phyloP scores from a whole-genome alignment of 2,329 filamentous ascomycete genomes.

The Lecanoromycetidae sp. region DNA sequence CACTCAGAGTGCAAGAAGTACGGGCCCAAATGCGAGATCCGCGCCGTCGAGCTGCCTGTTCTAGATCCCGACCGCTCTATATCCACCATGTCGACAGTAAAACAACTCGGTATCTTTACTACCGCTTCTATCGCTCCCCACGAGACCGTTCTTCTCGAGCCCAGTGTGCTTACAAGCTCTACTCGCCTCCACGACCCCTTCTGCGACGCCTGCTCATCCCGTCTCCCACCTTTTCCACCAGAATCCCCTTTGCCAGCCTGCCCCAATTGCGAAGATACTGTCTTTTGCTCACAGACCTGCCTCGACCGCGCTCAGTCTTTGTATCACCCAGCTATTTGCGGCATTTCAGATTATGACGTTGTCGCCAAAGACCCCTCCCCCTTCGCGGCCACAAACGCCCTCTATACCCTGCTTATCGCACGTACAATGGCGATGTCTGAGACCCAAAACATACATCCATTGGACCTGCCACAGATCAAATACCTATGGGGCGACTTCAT shows the following conservation, averaged over 20 bases:
- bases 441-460: slow-evolving; percentile 45
- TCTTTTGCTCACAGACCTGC: slow-evolving; percentile 49
- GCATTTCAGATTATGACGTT: slow-evolving; percentile 41
- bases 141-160: slow-evolving; percentile 67
- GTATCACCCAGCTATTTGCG: slow-evolving; percentile 50
- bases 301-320: slow-evolving; percentile 40
- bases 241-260: slow-evolving; percentile 34
- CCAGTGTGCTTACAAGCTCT: slow-evolving; percentile 76
- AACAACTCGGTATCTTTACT: slow-evolving; percentile 83
- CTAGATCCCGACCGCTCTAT: slow-evolving; percentile 41
- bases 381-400: slow-evolving; percentile 45
- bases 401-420: slow-evolving; percentile 49
- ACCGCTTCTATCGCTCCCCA: slow-evolving; percentile 66
- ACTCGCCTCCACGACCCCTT: slow-evolving; percentile 75
- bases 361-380: slow-evolving; percentile 45
- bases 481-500: slow-evolving; percentile 55
- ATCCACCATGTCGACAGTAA: slow-evolving; percentile 41
- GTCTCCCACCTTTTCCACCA: slow-evolving; percentile 48
- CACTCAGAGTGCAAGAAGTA: slow-evolving; percentile 57
- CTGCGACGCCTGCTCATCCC: slow-evolving; percentile 77
- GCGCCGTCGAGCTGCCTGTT: slow-evolving; percentile 61
- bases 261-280: slow-evolving; percentile 43
- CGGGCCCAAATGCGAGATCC: slow-evolving; percentile 72
- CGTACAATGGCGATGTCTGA: slow-evolving; percentile 50
- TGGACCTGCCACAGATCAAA: slow-evolving; percentile 48